Evolutionary conservation across 2,329 filamentous ascomycete genomes (phyloP).

Genomic region (Colletotrichum liaoningense): DNA sequence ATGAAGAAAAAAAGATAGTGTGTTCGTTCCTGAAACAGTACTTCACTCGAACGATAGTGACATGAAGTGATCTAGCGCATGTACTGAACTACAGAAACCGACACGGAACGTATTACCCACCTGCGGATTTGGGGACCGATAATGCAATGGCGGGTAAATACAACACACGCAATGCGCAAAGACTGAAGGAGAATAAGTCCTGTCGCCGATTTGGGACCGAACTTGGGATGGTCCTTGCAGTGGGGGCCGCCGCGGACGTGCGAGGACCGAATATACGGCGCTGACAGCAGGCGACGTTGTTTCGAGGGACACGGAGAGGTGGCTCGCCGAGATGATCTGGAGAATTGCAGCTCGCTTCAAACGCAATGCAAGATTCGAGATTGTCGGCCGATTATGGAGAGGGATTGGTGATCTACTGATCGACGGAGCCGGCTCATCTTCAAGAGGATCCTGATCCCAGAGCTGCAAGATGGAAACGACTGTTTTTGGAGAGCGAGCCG

Average conservation of each 20-base stretch:
- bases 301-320: not conserved
- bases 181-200: not conserved
- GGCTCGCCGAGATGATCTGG: constrained; percentile 6
- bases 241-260: not conserved
- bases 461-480: not conserved
- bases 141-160: not conserved
- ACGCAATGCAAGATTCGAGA: not conserved
- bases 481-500: not conserved
- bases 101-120: not conserved
- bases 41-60: not conserved
- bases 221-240: constrained; percentile 18
- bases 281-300: not conserved
- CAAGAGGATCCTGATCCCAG: not conserved
- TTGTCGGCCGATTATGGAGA: not conserved
- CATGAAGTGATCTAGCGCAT: not conserved
- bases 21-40: too few species aligned
- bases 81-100: not conserved
- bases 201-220: not conserved
- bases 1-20: not conserved
- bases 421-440: not conserved
- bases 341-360: not conserved
- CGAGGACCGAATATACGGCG: not conserved
- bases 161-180: not conserved
- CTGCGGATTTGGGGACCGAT: not conserved
- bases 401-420: constrained; percentile 21